Evolutionary conservation across 768 basidiomycete species (phyloP).

Genomic region (Lactarius vividus): DNA sequence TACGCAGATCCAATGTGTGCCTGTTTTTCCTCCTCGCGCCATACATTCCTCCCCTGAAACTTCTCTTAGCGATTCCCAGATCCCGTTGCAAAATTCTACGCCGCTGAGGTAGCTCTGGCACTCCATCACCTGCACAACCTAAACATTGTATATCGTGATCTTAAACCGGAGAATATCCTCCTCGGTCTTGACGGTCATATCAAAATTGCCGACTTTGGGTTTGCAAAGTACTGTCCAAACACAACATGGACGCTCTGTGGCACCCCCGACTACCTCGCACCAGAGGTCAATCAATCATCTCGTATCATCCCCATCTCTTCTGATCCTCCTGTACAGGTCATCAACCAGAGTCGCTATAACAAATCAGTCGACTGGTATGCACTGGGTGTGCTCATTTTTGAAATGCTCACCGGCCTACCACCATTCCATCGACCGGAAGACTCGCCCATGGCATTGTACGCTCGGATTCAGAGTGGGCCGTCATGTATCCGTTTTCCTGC

Average conservation of each 20-base stretch:
- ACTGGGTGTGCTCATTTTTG: slow-evolving; percentile 92
- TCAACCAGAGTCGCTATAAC: slow-evolving; percentile 82
- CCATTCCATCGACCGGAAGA: slow-evolving; percentile 88
- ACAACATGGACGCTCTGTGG: slow-evolving; percentile 96
- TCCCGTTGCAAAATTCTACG: slow-evolving; percentile 97
- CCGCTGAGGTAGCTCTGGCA: slow-evolving; percentile 91
- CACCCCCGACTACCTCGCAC: slow-evolving; percentile 95
- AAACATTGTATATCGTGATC: slow-evolving; percentile 94
- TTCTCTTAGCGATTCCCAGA: slow-evolving; percentile 82
- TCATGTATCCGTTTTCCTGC: slow-evolving; percentile 77
- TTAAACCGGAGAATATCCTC: slow-evolving; percentile 96
- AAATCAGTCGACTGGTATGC: slow-evolving; percentile 99
- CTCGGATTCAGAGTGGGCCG: slow-evolving; percentile 82
- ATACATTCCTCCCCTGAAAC: slow-evolving; percentile 18
- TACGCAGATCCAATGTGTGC: slow-evolving; percentile 84
- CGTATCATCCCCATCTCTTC: neutral
- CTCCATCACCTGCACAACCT: slow-evolving; percentile 83
- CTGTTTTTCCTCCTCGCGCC: neutral
- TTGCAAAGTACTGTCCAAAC: slow-evolving; percentile 84
- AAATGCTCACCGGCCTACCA: slow-evolving; percentile 95
- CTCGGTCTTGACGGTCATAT: slow-evolving; percentile 94
- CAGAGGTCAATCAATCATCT: slow-evolving; percentile 56
- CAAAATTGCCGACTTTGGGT: slow-evolving; percentile 96
- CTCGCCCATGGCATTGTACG: slow-evolving; percentile 86
- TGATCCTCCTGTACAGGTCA: slow-evolving; percentile 48